Conservation (phyloP, 306 rosid genomes). For the Quercus aquifolioides region DNA sequence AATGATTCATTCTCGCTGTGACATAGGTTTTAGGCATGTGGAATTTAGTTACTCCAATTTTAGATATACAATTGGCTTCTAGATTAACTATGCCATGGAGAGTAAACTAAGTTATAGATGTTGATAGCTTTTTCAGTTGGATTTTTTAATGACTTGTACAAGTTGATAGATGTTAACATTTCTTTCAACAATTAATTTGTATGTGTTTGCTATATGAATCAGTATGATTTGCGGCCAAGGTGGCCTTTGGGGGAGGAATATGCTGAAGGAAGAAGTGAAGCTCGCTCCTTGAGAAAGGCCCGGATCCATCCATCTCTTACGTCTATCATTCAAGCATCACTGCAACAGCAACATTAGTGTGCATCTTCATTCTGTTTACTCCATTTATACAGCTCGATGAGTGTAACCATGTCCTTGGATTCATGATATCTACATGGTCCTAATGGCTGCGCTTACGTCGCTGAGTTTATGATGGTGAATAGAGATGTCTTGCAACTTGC, state of each 20-base stretch:
- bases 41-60: neutral
- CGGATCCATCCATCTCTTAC: constrained; percentile 92
- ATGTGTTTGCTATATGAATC: constrained; percentile 9
- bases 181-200: neutral
- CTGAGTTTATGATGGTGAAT: neutral
- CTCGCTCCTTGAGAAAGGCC: constrained; percentile 77
- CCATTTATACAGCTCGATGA: neutral
- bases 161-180: neutral
- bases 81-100: neutral
- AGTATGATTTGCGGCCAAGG: constrained; percentile 88
- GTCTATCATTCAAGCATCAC: constrained; percentile 73
- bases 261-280: constrained; percentile 75
- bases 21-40: neutral
- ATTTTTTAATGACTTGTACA: too few relatives aligned
- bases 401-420: neutral
- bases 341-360: constrained; percentile 42
- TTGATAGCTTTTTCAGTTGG: neutral
- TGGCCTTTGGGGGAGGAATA: constrained; percentile 96
- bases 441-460: neutral
- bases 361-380: constrained; percentile 13
- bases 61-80: neutral
- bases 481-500: neutral
- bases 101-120: neutral
- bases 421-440: neutral
- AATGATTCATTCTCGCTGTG: neutral